Evolutionary conservation across 495 filamentous ascomycete genomes (phyloP).

Genomic region (Penicillium waksmanii): DNA sequence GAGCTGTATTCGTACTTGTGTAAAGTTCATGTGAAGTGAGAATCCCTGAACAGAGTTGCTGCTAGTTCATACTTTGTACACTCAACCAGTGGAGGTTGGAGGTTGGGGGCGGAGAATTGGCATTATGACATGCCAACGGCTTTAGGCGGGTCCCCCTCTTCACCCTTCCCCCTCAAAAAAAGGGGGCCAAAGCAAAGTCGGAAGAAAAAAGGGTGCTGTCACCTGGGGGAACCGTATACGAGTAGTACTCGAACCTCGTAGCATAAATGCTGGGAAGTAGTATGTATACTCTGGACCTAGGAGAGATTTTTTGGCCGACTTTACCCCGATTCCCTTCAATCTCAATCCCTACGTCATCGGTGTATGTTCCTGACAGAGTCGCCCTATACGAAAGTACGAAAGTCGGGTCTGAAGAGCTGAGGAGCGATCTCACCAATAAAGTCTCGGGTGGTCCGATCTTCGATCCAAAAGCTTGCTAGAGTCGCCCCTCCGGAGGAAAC

Average conservation of each 20-base stretch:
- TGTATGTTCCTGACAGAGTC: conserved; percentile 1
- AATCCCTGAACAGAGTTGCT: no score
- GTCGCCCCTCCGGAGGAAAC: conserved; percentile 12
- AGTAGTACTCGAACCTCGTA: no score
- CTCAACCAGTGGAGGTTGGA: not conserved
- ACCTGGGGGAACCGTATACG: no score
- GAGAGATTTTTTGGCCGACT: no score
- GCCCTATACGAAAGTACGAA: conserved; percentile 1
- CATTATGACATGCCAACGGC: conserved; percentile 2
- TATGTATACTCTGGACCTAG: no score
- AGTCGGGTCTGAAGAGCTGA: conserved; percentile 5
- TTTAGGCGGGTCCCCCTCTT: not conserved
- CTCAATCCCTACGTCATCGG: not conserved
- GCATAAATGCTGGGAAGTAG: no score
- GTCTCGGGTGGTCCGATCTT: conserved; percentile 30
- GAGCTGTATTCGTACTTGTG: not conserved
- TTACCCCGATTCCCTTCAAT: not conserved
- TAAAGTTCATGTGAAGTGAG: no score
- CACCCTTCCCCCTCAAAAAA: not conserved
- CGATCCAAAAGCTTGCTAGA: conserved; percentile 35
- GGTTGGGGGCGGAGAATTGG: not conserved
- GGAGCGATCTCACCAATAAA: conserved; percentile 30
- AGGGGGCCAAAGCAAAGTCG: no score
- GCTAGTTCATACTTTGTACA: no score
- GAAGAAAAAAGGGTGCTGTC: no score